Percentiles rank a stretch among this genome's conserved stretches.
Conservation (phyloP, 495 filamentous ascomycete species). For the Podospora sp. region DNA sequence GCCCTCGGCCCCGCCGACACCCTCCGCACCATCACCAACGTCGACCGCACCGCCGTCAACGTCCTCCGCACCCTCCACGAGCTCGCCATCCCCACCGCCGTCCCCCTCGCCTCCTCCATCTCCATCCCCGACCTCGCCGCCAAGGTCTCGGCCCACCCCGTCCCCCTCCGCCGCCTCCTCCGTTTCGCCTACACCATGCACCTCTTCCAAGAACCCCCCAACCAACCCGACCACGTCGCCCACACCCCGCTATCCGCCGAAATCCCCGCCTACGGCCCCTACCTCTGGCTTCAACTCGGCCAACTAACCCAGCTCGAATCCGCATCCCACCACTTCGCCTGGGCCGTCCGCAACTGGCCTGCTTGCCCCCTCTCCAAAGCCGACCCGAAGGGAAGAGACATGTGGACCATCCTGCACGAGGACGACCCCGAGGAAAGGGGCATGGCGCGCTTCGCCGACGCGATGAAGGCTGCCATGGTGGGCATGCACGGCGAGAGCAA, state of each 20-base stretch:
- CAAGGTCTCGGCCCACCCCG: slow-evolving; percentile 2
- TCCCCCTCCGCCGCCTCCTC: slow-evolving; percentile 4
- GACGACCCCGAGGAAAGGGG: slow-evolving; percentile 13
- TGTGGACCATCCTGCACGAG: slow-evolving; percentile 12
- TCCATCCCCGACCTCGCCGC: slow-evolving; percentile 1
- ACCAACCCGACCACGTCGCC: slow-evolving; percentile 6
- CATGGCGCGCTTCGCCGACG: slow-evolving; percentile 11
- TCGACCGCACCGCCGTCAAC: neutral
- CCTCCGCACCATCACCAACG: neutral
- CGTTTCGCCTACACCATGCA: slow-evolving; percentile 16
- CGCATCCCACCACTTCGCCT: neutral
- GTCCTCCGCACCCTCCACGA: slow-evolving; percentile 6
- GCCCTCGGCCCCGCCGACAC: slow-evolving; percentile 4
- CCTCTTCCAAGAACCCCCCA: slow-evolving; percentile 13
- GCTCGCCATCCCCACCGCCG: slow-evolving; percentile 12
- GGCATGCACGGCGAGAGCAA: neutral
- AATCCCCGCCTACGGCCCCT: neutral
- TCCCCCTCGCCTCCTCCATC: slow-evolving; percentile 6
- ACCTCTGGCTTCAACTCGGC: slow-evolving; percentile 10
- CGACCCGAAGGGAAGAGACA: slow-evolving; percentile 1
- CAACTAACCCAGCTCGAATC: neutral
- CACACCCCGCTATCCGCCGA: slow-evolving; percentile 16
- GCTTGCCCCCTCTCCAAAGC: neutral
- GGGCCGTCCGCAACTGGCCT: slow-evolving; percentile 1
- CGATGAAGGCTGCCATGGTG: slow-evolving; percentile 7